Base-by-base conservation (phyloP, 2,329 filamentous ascomycete species). In the Penicillium freii region DNA sequence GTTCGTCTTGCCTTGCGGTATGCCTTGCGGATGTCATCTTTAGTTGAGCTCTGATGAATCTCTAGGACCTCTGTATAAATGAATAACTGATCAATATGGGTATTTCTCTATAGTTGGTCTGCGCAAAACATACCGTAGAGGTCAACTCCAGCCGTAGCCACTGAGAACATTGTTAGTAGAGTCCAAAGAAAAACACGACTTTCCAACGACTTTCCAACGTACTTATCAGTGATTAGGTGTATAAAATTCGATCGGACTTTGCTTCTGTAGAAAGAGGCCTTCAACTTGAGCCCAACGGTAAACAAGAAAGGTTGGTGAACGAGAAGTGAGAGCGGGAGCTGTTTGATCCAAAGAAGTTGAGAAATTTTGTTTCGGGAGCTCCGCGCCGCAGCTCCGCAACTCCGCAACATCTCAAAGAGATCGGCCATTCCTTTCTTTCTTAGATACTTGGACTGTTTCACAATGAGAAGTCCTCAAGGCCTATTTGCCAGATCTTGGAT, bases 21-120 rank as follows among this genome's bases (percentile, higher is more conserved):
- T 60, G 92, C 92, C 78, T 96, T 96, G 76, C 94, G 95, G 77
- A 97, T 89, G 69, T 96, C 90, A 55, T 88, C 85, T 69, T 88
- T 87, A 60, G 82, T 87, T 51, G 92, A 90, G 60, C 79, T 79
- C 73, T 83, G 88, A 51, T 87, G 80, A 67, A 97, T 84, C 58
- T 86, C 89, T 61, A 97, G 86, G 67, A 96, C 82, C 78, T 88
- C 92, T 96, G 71, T 56, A 62, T 25, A 49, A 34, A 52, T 47
- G 19, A 46, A 23, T 47, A 25, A 13, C 19, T 23, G 10, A 40
- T 66, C 50, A 65, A 54, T 52, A 27, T 36, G 39, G 39, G 15
- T 36, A 9, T 34, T 40, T 29, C 33, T 8, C 21, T 17, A 19
- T 6, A 39, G 17, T 29, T 36, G 23, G 21, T n/a, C 15, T 8